These are phyloP conservation scores for Ottelia alismoides DNA, from an alignment of 106 monocot genomes.

Conservation along the genomic window DNA sequence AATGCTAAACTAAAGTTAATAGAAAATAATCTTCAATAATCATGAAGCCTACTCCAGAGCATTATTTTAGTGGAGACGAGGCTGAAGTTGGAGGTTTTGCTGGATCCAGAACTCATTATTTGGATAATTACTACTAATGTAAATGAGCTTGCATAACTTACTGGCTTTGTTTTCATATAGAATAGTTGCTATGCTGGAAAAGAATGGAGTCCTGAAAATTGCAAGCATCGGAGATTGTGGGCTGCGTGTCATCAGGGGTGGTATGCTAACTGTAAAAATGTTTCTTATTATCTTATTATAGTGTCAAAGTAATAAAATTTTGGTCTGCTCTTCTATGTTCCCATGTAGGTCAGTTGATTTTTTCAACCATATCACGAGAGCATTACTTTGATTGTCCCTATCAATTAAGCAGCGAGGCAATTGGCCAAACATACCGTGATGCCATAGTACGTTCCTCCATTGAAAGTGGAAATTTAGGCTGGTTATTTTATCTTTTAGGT, in stretches of 20 bases:
- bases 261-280: slow-evolving; percentile 12
- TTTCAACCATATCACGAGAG: slow-evolving; percentile 65
- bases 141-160: not conserved
- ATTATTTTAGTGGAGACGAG: not conserved
- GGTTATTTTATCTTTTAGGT: not conserved
- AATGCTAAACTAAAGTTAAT: not conserved
- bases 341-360: slow-evolving; percentile 45
- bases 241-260: slow-evolving; percentile 58
- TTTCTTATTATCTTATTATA: too few relatives aligned
- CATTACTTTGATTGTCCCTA: slow-evolving; percentile 97
- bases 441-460: slow-evolving; percentile 40
- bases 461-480: not conserved
- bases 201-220: slow-evolving; percentile 61
- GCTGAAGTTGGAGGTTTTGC: not conserved
- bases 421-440: slow-evolving; percentile 75
- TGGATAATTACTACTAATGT: not conserved
- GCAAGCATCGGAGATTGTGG: slow-evolving; percentile 96
- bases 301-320: not conserved
- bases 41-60: not conserved
- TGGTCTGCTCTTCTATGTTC: not conserved
- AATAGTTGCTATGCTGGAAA: slow-evolving; percentile 78
- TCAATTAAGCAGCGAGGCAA: slow-evolving; percentile 79
- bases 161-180: slow-evolving; percentile 14
- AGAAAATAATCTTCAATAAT: not conserved
- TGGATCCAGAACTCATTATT: not conserved